Evolutionary conservation across 2,329 filamentous ascomycete genomes (phyloP).

Genomic region (Endoconidiophora laricicola): DNA sequence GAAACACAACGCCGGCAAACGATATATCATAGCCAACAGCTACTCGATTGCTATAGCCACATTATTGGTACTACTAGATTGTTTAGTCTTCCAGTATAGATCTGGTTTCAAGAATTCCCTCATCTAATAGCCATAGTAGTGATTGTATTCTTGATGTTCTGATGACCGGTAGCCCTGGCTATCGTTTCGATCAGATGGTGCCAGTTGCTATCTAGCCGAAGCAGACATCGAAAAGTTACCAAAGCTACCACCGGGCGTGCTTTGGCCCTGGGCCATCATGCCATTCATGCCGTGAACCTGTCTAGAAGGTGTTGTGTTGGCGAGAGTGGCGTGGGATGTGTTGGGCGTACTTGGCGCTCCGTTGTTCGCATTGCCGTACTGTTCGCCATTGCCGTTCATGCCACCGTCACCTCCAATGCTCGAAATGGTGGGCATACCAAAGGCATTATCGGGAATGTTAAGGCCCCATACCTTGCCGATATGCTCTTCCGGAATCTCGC

Average conservation of each 20-base stretch:
- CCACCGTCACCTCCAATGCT: constrained; percentile 22
- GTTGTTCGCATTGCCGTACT: constrained; percentile 27
- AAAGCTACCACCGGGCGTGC: constrained; percentile 67
- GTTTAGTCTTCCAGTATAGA: neutral
- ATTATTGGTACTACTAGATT: neutral
- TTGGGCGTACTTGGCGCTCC: constrained; percentile 50
- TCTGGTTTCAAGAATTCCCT: too few relatives aligned
- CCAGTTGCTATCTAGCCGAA: constrained; percentile 18
- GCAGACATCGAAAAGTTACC: constrained; percentile 49
- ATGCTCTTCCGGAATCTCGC: constrained; percentile 64
- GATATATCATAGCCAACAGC: neutral
- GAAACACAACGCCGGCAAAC: constrained; percentile 2
- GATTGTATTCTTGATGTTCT: too few relatives aligned
- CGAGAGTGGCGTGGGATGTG: constrained; percentile 39
- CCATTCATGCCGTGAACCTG: constrained; percentile 32
- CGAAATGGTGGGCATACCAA: constrained; percentile 7
- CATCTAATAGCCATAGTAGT: too few relatives aligned
- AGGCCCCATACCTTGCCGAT: constrained; percentile 87
- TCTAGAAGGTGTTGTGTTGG: constrained; percentile 22
- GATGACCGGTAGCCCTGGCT: too few relatives aligned
- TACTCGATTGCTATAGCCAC: neutral
- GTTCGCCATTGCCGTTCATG: constrained; percentile 19
- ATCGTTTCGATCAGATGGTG: too few relatives aligned
- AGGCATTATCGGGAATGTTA: constrained; percentile 44
- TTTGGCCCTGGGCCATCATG: constrained; percentile 45